Evolutionary conservation across 495 filamentous ascomycete genomes (phyloP), one percentile per base, ranked within the genome.

Genomic region (Cercophora sp.): DNA sequence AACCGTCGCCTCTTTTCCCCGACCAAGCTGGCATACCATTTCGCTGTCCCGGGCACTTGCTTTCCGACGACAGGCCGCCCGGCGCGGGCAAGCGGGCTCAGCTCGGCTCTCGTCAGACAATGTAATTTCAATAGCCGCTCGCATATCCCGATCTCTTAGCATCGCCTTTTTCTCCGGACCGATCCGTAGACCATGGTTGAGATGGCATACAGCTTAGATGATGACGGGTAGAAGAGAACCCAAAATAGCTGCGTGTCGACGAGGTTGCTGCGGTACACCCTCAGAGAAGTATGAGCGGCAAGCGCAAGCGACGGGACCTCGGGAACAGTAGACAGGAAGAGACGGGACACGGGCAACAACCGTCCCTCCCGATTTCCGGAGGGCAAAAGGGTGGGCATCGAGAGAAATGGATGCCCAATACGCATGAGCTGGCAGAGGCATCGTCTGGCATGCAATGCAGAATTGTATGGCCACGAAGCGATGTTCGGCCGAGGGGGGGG

Each of bases 71-170:
- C 53, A 51, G 40, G 23, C 46, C 48, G 42, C 40, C 24, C 48
- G 48, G 35, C 23, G 48, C 48, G 20, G 48, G 20, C 34, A 49
- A 54, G 48, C 32, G 25, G 45, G 46, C 59, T 45, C 15, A 50
- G 34, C 51, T 45, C 25, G 56, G 45, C 53, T 27, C n/a, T 47
- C 23, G 45, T 56, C 51, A 59, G 41, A 65, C 57, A 57, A 8
- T 19, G 55, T 54, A 67, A 67, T 65, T 52, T 61, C 62, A 65
- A 58, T 61, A 65, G 51, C 52, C 63, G 64, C 64, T 65, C 55
- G 47, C 48, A 52, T 57, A 29, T 34, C 41, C 45, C 40, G 37
- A 25, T 23, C 19, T 45, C 22, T 37, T 23, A 35, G 8, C 19
- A 24, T 48, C 3, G 16, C 31, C 32, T 35, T 18, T 32, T 18